Percentiles rank a stretch among this genome's conserved stretches.
Evolutionary conservation across 2,329 filamentous ascomycete genomes (phyloP).

Genomic region (Fusarium pseudocircinatum): DNA sequence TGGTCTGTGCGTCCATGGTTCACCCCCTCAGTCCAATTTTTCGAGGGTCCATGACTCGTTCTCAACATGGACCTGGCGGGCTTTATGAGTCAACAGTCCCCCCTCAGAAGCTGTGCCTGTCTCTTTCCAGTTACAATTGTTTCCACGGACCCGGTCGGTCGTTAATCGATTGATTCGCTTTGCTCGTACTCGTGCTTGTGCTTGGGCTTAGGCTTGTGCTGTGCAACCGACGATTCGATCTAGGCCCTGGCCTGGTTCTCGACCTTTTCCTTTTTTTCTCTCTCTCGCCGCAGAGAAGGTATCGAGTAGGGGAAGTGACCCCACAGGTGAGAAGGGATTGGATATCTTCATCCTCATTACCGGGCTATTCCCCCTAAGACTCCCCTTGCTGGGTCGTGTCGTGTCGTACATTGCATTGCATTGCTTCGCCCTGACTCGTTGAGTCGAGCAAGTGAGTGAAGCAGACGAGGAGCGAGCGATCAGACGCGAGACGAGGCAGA

Average conservation of each 20-base stretch:
- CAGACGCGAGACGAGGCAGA: not conserved
- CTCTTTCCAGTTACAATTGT: slow-evolving; percentile 37
- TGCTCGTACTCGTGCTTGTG: not conserved
- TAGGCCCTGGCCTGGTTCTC: slow-evolving; percentile 6
- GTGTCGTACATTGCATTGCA: not conserved
- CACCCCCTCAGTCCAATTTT: not conserved
- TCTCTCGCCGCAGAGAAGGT: not conserved
- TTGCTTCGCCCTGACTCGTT: slow-evolving; percentile 6
- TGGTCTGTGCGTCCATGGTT: not conserved
- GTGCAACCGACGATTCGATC: slow-evolving; percentile 21
- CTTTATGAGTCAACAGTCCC: slow-evolving; percentile 44
- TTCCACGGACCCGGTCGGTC: slow-evolving; percentile 33
- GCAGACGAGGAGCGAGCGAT: not conserved
- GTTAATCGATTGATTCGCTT: not conserved
- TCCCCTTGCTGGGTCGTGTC: not conserved
- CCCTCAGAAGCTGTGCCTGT: slow-evolving; percentile 26
- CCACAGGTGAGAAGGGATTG: not conserved
- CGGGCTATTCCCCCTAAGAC: not conserved
- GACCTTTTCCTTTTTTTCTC: not conserved
- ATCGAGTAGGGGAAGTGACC: not conserved
- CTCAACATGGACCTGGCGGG: slow-evolving; percentile 12
- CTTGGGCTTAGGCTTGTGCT: not conserved
- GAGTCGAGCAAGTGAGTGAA: not conserved
- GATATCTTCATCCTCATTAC: slow-evolving; percentile 9
- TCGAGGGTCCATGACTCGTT: slow-evolving; percentile 38